phyloP scores from a whole-genome alignment of 805 yeast genomes.

The Metschnikowia aberdeeniae region DNA sequence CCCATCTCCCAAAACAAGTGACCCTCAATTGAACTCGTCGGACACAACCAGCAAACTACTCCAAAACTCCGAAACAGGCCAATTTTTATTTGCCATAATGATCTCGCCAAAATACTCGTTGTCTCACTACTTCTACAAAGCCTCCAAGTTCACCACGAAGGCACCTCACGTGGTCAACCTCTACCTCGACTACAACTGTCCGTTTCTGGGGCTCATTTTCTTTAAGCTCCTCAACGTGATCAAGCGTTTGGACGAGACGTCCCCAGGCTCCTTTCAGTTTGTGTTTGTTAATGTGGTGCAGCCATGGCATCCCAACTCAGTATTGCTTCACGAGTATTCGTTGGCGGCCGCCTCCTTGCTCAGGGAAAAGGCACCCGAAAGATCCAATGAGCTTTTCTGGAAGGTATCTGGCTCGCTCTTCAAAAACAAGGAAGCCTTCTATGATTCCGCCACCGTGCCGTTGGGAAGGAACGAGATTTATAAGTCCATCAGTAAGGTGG shows the following conservation, averaged over 20 bases:
- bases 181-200: constrained; percentile 75
- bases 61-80: too few species aligned
- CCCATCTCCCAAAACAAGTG: too few species aligned
- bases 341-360: constrained; percentile 68
- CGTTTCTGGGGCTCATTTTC: constrained; percentile 64
- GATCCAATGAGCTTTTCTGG: constrained; percentile 33
- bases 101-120: constrained; percentile 40
- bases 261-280: constrained; percentile 52
- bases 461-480: constrained; percentile 55
- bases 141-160: constrained; percentile 17
- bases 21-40: too few species aligned
- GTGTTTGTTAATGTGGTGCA: constrained; percentile 73
- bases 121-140: constrained; percentile 30
- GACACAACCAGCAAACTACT: too few species aligned
- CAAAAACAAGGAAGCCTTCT: constrained; percentile 50
- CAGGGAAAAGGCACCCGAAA: constrained; percentile 23
- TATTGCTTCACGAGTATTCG: constrained; percentile 64
- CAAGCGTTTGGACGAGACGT: constrained; percentile 45
- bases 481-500: constrained; percentile 35
- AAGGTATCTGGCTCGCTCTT: constrained; percentile 54
- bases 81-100: constrained; percentile 19
- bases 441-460: constrained; percentile 56
- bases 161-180: constrained; percentile 51
- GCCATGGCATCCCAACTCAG: constrained; percentile 85
- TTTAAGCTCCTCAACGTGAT: constrained; percentile 50